Percentiles rank a stretch among this genome's conserved stretches.
These are phyloP conservation scores for Antarctomyces pellizariae DNA, from an alignment of 495 filamentous ascomycete genomes.

Conservation along the genomic window DNA sequence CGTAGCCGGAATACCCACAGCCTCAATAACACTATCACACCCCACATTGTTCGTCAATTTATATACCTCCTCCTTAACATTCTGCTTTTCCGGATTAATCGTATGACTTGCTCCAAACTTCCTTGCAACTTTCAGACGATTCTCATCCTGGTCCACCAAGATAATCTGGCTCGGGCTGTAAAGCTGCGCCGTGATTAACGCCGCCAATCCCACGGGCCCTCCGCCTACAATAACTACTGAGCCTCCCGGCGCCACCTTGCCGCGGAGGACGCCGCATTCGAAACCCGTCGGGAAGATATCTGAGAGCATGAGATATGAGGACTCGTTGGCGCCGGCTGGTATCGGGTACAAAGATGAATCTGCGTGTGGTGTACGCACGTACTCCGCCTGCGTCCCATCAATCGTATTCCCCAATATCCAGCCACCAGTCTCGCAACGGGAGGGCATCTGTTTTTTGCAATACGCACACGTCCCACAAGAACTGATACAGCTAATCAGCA, in stretches of 20 bases:
- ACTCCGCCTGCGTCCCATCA: conserved; percentile 28
- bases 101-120: conserved; percentile 21
- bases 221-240: conserved; percentile 26
- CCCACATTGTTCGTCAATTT: conserved; percentile 20
- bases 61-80: conserved; percentile 14
- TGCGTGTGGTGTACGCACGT: conserved; percentile 23
- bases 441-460: conserved; percentile 16
- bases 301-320: conserved; percentile 18
- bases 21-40: conserved; percentile 30
- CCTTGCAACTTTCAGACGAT: conserved; percentile 20
- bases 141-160: conserved; percentile 20
- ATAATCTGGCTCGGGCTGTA: conserved; percentile 21
- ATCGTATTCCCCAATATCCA: conserved; percentile 21
- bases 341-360: conserved; percentile 18
- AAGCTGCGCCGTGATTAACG: conserved; percentile 21
- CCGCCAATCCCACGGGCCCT: conserved; percentile 26
- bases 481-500: conserved; percentile 21
- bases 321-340: conserved; percentile 16
- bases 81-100: conserved; percentile 11
- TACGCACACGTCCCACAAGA: conserved; percentile 18
- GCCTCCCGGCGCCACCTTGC: conserved; percentile 18
- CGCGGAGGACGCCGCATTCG: conserved; percentile 24
- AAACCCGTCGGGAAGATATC: conserved; percentile 27
- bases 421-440: conserved; percentile 20
- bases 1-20: conserved; percentile 24